phyloP scores from a whole-genome alignment of 495 filamentous ascomycete genomes.

The Penicillium psychrofluorescens region DNA sequence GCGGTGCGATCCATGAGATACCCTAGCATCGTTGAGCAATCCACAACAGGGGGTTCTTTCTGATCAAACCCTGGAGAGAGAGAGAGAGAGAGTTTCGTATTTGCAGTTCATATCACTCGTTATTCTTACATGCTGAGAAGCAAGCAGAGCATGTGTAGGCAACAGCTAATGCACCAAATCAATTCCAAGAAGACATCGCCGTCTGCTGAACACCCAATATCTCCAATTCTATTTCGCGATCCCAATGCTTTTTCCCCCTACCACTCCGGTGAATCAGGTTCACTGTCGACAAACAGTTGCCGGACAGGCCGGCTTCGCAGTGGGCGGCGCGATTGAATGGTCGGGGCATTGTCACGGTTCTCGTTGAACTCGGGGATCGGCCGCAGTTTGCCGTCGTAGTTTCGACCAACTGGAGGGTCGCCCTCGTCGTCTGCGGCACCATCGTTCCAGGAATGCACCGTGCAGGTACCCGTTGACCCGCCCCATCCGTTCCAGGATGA shows the following conservation, averaged over 20 bases:
- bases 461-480: constrained; percentile 62
- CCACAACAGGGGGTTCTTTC: background rate
- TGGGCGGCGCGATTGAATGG: constrained; percentile 8
- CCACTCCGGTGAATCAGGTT: background rate
- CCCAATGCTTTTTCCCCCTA: too few species aligned
- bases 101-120: background rate
- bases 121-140: background rate
- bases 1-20: too few species aligned
- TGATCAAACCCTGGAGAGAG: too few species aligned
- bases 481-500: constrained; percentile 75
- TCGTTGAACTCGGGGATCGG: constrained; percentile 21
- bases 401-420: constrained; percentile 50
- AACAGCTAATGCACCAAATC: too few species aligned
- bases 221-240: too few species aligned
- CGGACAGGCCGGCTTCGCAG: constrained; percentile 18
- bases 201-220: too few species aligned
- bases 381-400: constrained; percentile 50
- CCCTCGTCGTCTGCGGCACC: constrained; percentile 56
- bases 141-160: background rate
- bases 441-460: constrained; percentile 70
- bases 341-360: constrained; percentile 13
- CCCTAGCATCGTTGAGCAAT: background rate
- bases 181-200: too few species aligned
- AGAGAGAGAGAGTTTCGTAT: background rate
- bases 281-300: constrained; percentile 8